Base-by-base conservation (phyloP, 2,329 filamentous ascomycete species). In the Ophiostoma angusticollis region DNA sequence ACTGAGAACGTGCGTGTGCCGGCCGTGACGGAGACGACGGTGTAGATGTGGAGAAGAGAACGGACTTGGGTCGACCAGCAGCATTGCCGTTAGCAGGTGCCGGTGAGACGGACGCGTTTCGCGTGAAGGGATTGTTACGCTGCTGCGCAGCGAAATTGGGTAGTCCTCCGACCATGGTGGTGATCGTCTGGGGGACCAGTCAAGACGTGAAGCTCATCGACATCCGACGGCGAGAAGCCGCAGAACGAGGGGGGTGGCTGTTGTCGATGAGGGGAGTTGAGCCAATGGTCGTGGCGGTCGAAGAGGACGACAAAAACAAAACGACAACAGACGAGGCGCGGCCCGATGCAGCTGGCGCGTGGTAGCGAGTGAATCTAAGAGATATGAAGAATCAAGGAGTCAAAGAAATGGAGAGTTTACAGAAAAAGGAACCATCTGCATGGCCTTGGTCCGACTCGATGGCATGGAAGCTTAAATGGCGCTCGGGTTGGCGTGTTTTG, bases 51-150 rank as follows among this genome's bases (percentile, higher is more conserved):
- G 42, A 18, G 52, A 86, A 74, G 42, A 87, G 66, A 41, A 76
- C 73, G 3, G 86, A 93, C 55, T 84, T 87, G 9, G 85, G 84
- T 49, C 85, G 62, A 47, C 67, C 32, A 64, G 39, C 60, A 52
- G 28, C 17, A 21, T 58, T 57, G 34, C 58, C 62, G 40, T 34
- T 34, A 25, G 75, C 68, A 35, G 38, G 34, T 2, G 41, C 69
- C 30, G 80, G 72, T 23, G 83, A 82, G 17, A 79, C 70, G 13
- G 82, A 80, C 31, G 69, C 64, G 38, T 76, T 75, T 54, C 84
- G 74, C 44, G 71, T 68, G 56, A 94, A 93, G 13, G 84, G 82
- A 61, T 84, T 89, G 56, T 77, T 82, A 52, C 85, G 83, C 56
- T 33, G 19, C 39, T 37, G 43, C 22, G 38, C 37, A 9, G 43